Evolutionary conservation across 225 moss, liverwort and hornwort species (phyloP).

Genomic region (Lunularia cruciata): DNA sequence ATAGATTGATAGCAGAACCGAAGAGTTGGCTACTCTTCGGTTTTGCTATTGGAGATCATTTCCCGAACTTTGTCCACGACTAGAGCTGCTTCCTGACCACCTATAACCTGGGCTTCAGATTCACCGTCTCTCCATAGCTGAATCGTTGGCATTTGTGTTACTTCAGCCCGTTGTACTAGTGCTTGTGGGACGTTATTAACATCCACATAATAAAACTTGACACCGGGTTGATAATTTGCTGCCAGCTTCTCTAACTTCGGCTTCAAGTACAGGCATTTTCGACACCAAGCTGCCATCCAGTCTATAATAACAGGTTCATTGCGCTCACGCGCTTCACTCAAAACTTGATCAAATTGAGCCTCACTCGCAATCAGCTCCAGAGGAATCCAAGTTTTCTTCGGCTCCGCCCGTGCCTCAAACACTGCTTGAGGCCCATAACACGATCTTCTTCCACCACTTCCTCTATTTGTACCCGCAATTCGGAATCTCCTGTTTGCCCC

Average conservation of each 20-base stretch:
- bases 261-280: constrained; percentile 95
- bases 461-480: neutral
- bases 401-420: constrained; percentile 29
- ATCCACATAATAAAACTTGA: constrained; percentile 86
- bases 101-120: constrained; percentile 43
- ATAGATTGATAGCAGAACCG: no score
- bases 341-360: constrained; percentile 26
- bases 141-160: constrained; percentile 43
- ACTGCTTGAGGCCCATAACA: constrained; percentile 1
- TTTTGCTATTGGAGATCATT: constrained; percentile 25
- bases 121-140: constrained; percentile 38
- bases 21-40: neutral
- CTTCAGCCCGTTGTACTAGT: constrained; percentile 77
- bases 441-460: neutral
- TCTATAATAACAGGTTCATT: constrained; percentile 42
- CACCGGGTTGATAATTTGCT: constrained; percentile 65
- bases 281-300: constrained; percentile 71
- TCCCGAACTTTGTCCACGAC: constrained; percentile 47
- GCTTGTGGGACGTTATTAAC: constrained; percentile 78
- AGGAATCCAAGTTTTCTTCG: constrained; percentile 19
- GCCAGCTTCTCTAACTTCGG: constrained; percentile 93
- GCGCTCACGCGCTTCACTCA: constrained; percentile 37
- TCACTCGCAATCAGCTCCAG: constrained; percentile 42
- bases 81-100: constrained; percentile 43
- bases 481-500: neutral